Percentiles rank a stretch among this genome's conserved stretches.
phyloP scores from a whole-genome alignment of 495 filamentous ascomycete genomes.

The Xylaria castorea region DNA sequence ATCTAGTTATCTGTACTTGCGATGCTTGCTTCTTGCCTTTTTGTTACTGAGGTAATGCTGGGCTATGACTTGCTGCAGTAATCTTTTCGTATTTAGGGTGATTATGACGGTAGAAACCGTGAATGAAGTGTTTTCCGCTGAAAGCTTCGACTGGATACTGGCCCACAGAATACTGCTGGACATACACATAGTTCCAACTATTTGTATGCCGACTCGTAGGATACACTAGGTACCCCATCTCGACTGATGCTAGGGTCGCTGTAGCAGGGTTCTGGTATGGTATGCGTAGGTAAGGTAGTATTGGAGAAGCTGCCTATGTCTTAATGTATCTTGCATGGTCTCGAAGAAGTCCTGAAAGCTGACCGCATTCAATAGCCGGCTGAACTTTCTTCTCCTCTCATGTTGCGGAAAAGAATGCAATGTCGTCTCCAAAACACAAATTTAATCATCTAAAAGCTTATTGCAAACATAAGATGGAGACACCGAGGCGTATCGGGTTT shows the following conservation, averaged over 20 bases:
- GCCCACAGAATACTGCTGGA: background rate
- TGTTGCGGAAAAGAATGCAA: background rate
- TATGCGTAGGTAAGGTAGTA: constrained; percentile 1
- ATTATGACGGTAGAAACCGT: no score
- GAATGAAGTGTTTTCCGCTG: background rate
- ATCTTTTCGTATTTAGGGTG: background rate
- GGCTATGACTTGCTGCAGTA: background rate
- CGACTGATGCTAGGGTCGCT: background rate
- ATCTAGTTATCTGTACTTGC: background rate
- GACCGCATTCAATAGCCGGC: constrained; percentile 6
- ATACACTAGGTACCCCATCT: constrained; percentile 18
- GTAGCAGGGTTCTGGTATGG: constrained; percentile 6
- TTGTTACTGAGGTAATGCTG: background rate
- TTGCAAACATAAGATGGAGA: background rate
- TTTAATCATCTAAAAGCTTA: background rate
- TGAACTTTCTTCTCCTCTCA: background rate
- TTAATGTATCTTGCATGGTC: background rate
- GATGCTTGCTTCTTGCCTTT: background rate
- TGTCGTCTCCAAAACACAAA: background rate
- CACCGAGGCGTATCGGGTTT: background rate
- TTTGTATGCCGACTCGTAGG: background rate
- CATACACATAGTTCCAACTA: background rate
- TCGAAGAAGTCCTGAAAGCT: constrained; percentile 12
- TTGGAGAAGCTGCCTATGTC: constrained; percentile 5
- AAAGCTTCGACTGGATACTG: background rate